Evolutionary conservation across 2,329 filamentous ascomycete species (phyloP), one percentile per base, ranked within the genome.

Genomic region (Colletotrichum tanaceti): DNA sequence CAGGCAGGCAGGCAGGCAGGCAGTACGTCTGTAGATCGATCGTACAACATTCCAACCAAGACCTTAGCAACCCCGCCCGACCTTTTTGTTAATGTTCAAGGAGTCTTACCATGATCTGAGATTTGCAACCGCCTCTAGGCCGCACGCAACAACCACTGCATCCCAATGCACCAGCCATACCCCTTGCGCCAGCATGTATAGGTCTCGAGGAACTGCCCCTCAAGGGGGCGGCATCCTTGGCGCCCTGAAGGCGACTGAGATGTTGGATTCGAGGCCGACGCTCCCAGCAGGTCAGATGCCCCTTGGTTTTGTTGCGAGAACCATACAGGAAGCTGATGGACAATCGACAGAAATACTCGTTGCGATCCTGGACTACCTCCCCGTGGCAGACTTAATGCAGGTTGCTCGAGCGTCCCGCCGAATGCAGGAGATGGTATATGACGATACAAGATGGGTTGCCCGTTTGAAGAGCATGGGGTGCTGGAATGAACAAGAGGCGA

Each of bases 341-440:
- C 47, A 58, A 7, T 20, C 11, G 20, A 10, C 77, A 93, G 95
- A 98, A 82, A 93, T 98, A 73, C 88, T 98, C 73, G 91, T 91
- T 38, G 87, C 90, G 0, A 94, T 99, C 73, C 87, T 99, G 76
- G 93, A 98, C 77, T 94, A 97, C 81, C 88, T 98, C 46, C 91
- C 93, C 46, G 87, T 97, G 35, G 83, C 91, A 69, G 95, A 98
- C 78, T 90, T 97, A 75, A 87, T 98, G 77, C 89, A 90, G 73
- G 95, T 93, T 77, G 95, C 96, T 52, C 90, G 91, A 71, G 90
- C 92, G 28, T 97, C 93, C 67, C 91, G 89, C 76, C 92, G 93
- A 70, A 89, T 98, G 86, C 91, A 92, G 77, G 96, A 99, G 81
- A 99, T 99, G 94, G 94, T 98, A 3, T 99, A 98, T 80, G 96